phyloP scores from a whole-genome alignment of 2,329 filamentous ascomycete species.

The Madurella fahalii region DNA sequence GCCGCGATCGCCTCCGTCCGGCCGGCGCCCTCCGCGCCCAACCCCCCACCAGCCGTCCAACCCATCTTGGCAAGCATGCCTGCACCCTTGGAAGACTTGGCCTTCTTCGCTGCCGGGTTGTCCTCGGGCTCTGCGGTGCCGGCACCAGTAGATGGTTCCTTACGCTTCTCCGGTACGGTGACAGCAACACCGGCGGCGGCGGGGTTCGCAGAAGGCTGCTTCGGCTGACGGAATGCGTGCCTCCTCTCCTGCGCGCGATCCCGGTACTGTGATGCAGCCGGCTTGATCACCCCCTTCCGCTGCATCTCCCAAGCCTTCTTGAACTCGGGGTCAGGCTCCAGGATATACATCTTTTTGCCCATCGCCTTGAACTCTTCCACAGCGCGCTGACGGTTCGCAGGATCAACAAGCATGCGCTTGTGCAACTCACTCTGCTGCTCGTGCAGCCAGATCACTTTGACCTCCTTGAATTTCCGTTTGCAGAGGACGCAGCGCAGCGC shows the following conservation, averaged over 20 bases:
- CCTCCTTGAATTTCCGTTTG: conserved; percentile 38
- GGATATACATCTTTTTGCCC: conserved; percentile 29
- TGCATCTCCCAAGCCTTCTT: conserved; percentile 21
- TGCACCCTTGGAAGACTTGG: conserved; percentile 56
- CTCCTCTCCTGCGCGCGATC: conserved; percentile 67
- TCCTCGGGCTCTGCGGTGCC: conserved; percentile 16
- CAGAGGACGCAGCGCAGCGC: conserved; percentile 40
- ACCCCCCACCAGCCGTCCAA: conserved; percentile 61
- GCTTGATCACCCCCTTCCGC: conserved; percentile 19
- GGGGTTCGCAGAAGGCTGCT: conserved; percentile 41
- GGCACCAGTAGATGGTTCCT: conserved; percentile 31
- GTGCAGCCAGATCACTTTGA: conserved; percentile 39
- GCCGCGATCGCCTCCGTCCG: conserved; percentile 61
- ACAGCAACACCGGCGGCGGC: conserved; percentile 24
- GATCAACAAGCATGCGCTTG: conserved; percentile 27
- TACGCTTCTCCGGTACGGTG: conserved; percentile 26
- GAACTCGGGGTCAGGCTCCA: conserved; percentile 19
- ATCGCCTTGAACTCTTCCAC: conserved; percentile 31
- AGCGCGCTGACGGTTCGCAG: conserved; percentile 28
- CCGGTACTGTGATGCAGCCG: conserved; percentile 44
- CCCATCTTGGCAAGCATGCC: conserved; percentile 70
- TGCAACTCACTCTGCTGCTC: conserved; percentile 44
- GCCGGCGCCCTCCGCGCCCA: conserved; percentile 60
- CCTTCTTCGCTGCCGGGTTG: conserved; percentile 30
- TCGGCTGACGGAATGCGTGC: conserved; percentile 57